Conservation (phyloP, 305 asterid genomes). For the Lippia alba region DNA sequence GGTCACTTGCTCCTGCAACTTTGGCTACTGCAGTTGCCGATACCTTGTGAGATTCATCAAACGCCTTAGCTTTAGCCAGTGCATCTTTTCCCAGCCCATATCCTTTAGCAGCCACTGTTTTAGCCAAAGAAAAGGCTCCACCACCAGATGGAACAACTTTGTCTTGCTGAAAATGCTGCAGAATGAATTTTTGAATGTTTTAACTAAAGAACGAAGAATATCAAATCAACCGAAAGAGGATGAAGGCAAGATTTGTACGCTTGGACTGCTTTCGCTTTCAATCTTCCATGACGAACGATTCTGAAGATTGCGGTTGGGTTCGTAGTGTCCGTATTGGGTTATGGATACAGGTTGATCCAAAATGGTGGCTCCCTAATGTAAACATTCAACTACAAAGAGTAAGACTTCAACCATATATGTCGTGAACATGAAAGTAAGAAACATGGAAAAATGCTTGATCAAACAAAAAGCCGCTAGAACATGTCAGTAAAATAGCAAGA, state of each 20-base stretch:
- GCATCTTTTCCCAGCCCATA: constrained; percentile 88
- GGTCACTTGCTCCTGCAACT: constrained; percentile 80
- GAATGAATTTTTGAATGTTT: constrained; percentile 22
- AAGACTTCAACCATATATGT: neutral
- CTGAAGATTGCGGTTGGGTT: constrained; percentile 54
- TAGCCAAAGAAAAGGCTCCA: constrained; percentile 70
- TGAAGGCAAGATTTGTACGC: constrained; percentile 35
- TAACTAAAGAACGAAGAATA: neutral
- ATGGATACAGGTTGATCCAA: constrained; percentile 80
- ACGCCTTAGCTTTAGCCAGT: constrained; percentile 69
- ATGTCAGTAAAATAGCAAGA: too few relatives aligned
- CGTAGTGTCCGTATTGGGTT: constrained; percentile 68
- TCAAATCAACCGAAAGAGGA: neutral
- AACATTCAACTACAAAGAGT: constrained; percentile 24
- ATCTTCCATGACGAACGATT: constrained; percentile 59
- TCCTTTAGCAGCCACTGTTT: constrained; percentile 78
- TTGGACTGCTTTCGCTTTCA: constrained; percentile 46
- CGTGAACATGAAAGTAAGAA: too few relatives aligned
- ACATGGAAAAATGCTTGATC: too few relatives aligned
- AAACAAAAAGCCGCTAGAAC: too few relatives aligned
- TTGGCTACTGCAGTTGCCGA: constrained; percentile 90
- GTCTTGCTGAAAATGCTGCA: constrained; percentile 44
- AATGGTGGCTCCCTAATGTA: constrained; percentile 72
- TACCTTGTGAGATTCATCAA: constrained; percentile 85
- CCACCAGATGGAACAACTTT: constrained; percentile 61